Evolutionary conservation across 495 filamentous ascomycete species (phyloP), one percentile per base, ranked within the genome.

Genomic region (Tuber brumale): DNA sequence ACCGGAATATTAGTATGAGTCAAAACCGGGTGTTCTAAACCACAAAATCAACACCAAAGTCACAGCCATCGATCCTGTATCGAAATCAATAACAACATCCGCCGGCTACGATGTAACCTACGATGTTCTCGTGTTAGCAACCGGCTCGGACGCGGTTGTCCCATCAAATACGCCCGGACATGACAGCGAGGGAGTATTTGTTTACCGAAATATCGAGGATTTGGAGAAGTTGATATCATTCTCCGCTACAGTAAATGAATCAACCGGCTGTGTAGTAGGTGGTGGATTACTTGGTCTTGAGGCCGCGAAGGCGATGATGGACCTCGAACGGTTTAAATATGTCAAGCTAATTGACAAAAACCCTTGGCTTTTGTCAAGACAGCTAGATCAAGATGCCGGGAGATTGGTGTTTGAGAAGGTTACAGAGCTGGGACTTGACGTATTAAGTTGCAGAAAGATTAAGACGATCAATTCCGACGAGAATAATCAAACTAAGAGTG

Each of bases 251-350:
- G 88, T 90, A 70, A 92, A 90, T 76, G 94, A 92, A 41, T 87
- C 89, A 27, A 88, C 87, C 6, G 95, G 92, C 1, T 90, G 89
- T 3, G 93, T 95, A 1, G 94, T 98, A 19, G 95, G 95, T n/a
- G 95, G 95, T 46, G 95, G 95, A 1, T 81, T 98, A 42, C 86
- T 98, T 0, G 95, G 95, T 0, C 88, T 98, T 0, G 95, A 98
- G 86, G 95, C 95, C 41, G 95, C 95, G 46, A 97, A 97, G 80
- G 95, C 95, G 0, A 93, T 98, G 93, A 92, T 94, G 85, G 95
- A 97, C 82, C 85, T 98, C 23, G 86, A 92, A 79, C 89, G 90
- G 48, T 97, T 92, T 83, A 87, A 87, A 0, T 89, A 89, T 66
- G 93, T 98, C 70, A 92, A 91, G 76, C 85, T 98, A 18, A 90